A percentile compares a stretch with the other conserved stretches of the same genome.
phyloP scores from a whole-genome alignment of 139 green algal species.

The Coelastrella sp. region DNA sequence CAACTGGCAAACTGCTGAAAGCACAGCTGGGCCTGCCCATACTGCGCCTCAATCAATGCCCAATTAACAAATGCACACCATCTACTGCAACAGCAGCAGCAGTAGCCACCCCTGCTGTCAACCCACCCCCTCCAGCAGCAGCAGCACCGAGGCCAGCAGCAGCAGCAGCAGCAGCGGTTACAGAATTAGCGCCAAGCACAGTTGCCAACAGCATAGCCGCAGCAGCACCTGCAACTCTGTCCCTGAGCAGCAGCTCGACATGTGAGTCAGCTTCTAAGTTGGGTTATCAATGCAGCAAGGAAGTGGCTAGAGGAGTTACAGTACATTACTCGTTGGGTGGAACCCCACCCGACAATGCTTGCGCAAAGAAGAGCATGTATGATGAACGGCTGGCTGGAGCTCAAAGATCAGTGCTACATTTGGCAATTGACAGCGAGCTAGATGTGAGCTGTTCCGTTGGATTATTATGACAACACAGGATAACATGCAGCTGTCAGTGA shows the following conservation, averaged over 20 bases:
- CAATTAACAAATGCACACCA: constrained; percentile 1
- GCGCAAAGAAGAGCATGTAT: neutral
- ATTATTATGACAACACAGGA: neutral
- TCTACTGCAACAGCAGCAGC: neutral
- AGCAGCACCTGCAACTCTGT: neutral
- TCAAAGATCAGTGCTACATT: constrained; percentile 5
- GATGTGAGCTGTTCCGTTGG: neutral
- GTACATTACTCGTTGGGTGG: constrained; percentile 26
- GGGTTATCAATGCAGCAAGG: constrained; percentile 27
- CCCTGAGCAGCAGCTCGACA: neutral
- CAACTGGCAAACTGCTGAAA: neutral
- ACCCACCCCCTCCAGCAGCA: neutral
- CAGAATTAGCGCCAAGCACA: neutral
- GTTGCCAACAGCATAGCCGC: neutral
- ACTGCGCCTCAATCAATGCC: neutral
- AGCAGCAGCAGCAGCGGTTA: neutral
- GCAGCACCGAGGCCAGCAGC: neutral
- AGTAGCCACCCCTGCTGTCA: neutral
- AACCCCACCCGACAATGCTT: neutral
- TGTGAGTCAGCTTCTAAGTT: neutral
- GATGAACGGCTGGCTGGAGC: neutral
- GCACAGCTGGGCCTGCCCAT: neutral
- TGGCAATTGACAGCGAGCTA: constrained; percentile 1
- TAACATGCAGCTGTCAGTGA: no score
- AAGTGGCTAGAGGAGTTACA: neutral